Evolutionary conservation across 306 rosid genomes (phyloP).

Genomic region (Citrullus colocynthis): DNA sequence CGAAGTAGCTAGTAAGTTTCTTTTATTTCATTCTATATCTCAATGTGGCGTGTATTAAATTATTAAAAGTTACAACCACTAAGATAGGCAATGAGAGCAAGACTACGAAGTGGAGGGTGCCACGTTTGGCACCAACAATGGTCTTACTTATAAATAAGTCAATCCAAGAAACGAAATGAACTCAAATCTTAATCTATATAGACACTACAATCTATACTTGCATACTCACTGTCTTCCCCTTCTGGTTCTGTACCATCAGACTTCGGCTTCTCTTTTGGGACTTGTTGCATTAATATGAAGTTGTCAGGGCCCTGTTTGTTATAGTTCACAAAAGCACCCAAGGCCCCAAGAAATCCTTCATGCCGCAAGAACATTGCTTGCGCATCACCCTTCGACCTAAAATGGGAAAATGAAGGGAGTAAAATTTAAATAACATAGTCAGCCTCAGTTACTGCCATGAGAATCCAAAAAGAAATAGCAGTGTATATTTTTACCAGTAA

Average conservation of each 20-base stretch:
- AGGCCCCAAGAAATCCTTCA: slow-evolving; percentile 94
- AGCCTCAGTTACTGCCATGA: background rate
- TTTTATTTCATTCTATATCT: slow-evolving; percentile 1
- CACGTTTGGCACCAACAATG: background rate
- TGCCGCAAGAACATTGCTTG: slow-evolving; percentile 87
- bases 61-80: background rate
- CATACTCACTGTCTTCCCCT: slow-evolving; percentile 45
- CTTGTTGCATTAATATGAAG: slow-evolving; percentile 25
- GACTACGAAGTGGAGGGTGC: background rate
- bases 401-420: background rate
- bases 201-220: slow-evolving; percentile 64
- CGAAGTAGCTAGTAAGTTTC: background rate
- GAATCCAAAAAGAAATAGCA: background rate
- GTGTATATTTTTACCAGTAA: slow-evolving; percentile 48
- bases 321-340: slow-evolving; percentile 75
- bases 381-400: slow-evolving; percentile 95
- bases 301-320: slow-evolving; percentile 52
- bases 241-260: slow-evolving; percentile 14
- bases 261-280: slow-evolving; percentile 25
- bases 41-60: background rate
- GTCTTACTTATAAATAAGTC: background rate
- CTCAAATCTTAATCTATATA: slow-evolving; percentile 5
- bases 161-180: background rate
- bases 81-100: background rate
- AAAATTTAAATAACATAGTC: background rate